Base-by-base conservation (phyloP, 768 basidiomycete genomes). In the Termitomyces sp. region DNA sequence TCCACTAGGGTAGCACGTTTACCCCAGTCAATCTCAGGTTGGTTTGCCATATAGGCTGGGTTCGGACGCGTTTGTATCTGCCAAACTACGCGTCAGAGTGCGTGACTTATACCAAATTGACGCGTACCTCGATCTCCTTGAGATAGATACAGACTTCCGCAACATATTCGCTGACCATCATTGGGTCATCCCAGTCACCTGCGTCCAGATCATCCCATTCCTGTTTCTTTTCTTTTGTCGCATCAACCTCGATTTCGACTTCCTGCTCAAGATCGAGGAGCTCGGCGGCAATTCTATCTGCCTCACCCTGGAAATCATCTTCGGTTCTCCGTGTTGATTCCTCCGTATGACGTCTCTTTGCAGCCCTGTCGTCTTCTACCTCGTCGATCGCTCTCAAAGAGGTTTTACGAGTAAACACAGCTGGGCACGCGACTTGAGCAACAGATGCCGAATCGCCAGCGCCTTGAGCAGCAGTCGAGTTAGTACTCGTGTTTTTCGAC, bases 121-220 rank as follows among this genome's bases (percentile, higher is more conserved):
- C 33, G 36, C 62, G 30, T 68, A 94, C 94, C 83, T 98, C 94
- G 58, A 87, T 77, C 60, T 82, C 74, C 69, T 87, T 86, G 70
- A 94, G 82, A 75, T 96, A 96, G 54, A 85, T 75, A 70, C 94
- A 93, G 53, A 95, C 91, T 57, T 95, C 94, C 14, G 72, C 75
- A 49, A 95, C 92, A 67, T 97, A 97, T 72, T 95, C 90, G 72
- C 86, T 88, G 57, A 93, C 94, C 92, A 94, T 95, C 59, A 84
- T 73, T 28, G 94, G 94, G 66, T 97, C 93, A 58, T 92, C 90
- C 54, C 77, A 84, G 69, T 98, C 95, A 22, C 88, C 92, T 2
- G 84, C 85, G 62, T 98, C 94, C 16, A 96, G 77, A 65, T 96
- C 94, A 40, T 86, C 85, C 92, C 91, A 95, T 16, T 68, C 68